Base-by-base conservation (phyloP, 495 filamentous ascomycete species). In the Penicillium manginii region DNA sequence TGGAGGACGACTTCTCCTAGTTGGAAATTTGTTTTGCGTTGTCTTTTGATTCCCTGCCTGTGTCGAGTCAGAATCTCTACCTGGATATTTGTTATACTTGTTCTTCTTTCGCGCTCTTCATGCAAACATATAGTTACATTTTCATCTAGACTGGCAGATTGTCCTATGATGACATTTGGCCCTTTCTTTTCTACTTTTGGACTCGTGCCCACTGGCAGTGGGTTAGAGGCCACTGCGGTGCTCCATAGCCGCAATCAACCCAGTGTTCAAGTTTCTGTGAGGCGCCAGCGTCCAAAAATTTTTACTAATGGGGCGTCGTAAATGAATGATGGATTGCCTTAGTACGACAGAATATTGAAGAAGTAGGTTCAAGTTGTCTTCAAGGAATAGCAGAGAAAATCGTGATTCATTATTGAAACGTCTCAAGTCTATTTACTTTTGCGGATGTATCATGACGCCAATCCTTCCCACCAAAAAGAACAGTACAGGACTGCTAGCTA, bases 1-100 rank as follows among this genome's bases (percentile, higher is more conserved):
- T 85, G 57, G 86, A 81, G 4, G 91, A 93, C 57, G 88, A 91
- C 69, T 91, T 90, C 59, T 88, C 88, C 56, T 91, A 74, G 65
- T 69, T 39, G 31, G 18, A 52, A 50, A 45, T 56, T 63, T 54
- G 19, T n/a, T 67, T 58, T 59, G n/a, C 45, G 61, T 61, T 12
- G 37, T 50, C 35, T 32, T 66, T 66, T 67, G 67, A 65, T 70
- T 68, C 67, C 67, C 67, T 62, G 66, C 65, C 56, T 50, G 52
- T 68, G 49, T 58, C 58, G 59, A 58, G 50, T 55, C 55, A 55
- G 51, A 59, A 50, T 57, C 51, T 19, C 46, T 52, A 21, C 29
- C 52, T 52, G 9, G 12, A 54, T 33, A 54, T 46, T 57, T 63
- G 50, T 40, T 54, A 6, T 58, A 51, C 18, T 40, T 54, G 6